A percentile compares a stretch with the other conserved stretches of the same genome.
Conservation (phyloP, 129 eudicot species). For the sunflower (Helianthus annuus) region DNA sequence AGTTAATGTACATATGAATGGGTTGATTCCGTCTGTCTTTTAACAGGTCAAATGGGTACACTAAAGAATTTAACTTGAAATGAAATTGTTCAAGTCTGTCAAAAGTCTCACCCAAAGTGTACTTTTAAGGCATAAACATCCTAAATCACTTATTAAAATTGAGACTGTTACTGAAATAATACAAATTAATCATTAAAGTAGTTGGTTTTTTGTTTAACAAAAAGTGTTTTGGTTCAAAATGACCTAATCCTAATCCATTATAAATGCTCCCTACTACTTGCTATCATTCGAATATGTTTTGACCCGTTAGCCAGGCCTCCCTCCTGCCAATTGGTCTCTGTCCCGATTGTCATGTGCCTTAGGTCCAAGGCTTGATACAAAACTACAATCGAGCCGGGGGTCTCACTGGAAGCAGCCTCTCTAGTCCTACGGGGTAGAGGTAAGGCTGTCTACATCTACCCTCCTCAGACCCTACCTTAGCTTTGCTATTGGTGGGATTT, state of each 20-base stretch:
- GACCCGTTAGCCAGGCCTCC: not conserved
- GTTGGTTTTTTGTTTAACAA: too few relatives aligned
- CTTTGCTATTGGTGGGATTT: too few relatives aligned
- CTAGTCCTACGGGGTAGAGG: too few relatives aligned
- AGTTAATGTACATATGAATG: not conserved
- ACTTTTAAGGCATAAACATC: not conserved
- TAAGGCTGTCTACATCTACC: too few relatives aligned
- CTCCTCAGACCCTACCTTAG: too few relatives aligned
- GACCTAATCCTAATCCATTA: not conserved
- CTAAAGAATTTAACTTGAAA: not conserved
- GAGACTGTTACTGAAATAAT: not conserved
- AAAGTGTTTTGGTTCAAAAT: not conserved
- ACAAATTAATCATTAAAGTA: not conserved
- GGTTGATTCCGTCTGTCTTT: not conserved
- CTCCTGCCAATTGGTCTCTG: too few relatives aligned
- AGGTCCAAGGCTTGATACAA: too few relatives aligned
- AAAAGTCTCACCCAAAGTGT: not conserved
- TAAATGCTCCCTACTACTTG: not conserved
- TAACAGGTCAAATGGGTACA: not conserved
- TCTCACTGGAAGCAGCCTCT: too few relatives aligned
- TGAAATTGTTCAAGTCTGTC: not conserved
- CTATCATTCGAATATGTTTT: not conserved
- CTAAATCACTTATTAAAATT: not conserved
- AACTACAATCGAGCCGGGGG: too few relatives aligned
- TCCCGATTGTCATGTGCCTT: too few relatives aligned